phyloP scores from a whole-genome alignment of 2,329 filamentous ascomycete genomes.

The Colletotrichum sp. region DNA sequence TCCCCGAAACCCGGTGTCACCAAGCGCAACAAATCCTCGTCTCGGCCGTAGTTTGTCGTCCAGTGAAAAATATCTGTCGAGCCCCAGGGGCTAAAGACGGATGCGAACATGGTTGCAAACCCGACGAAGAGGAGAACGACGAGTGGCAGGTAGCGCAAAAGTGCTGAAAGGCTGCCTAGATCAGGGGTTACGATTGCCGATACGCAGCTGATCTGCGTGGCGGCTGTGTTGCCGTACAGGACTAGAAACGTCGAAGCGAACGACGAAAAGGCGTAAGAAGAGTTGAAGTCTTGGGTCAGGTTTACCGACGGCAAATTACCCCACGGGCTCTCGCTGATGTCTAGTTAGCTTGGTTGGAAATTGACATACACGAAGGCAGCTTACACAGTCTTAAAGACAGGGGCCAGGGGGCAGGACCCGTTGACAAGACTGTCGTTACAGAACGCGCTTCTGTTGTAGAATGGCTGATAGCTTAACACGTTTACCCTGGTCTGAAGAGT shows the following conservation, averaged over 20 bases:
- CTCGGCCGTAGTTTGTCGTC: slow-evolving; percentile 97
- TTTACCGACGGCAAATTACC: slow-evolving; percentile 73
- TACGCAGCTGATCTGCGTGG: slow-evolving; percentile 77
- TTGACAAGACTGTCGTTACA: slow-evolving; percentile 67
- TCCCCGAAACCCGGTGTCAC: slow-evolving; percentile 97
- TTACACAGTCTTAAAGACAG: slow-evolving; percentile 66
- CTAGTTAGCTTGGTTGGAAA: not conserved
- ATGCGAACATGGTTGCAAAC: slow-evolving; percentile 81
- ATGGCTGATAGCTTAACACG: slow-evolving; percentile 80
- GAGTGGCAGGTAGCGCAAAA: slow-evolving; percentile 78
- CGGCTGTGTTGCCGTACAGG: slow-evolving; percentile 72
- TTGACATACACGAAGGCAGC: not conserved
- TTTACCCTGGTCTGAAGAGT: slow-evolving; percentile 77
- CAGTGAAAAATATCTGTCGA: slow-evolving; percentile 89
- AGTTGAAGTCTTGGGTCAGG: slow-evolving; percentile 75
- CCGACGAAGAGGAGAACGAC: slow-evolving; percentile 81
- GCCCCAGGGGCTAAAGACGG: slow-evolving; percentile 93
- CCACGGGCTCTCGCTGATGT: slow-evolving; percentile 23
- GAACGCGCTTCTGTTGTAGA: slow-evolving; percentile 62
- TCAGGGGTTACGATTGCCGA: slow-evolving; percentile 85
- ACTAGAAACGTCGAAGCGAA: slow-evolving; percentile 77
- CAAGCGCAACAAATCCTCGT: slow-evolving; percentile 87
- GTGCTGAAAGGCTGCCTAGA: slow-evolving; percentile 72
- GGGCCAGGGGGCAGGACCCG: slow-evolving; percentile 75
- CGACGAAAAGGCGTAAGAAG: slow-evolving; percentile 87